Percentiles rank a stretch among this genome's conserved stretches.
phyloP scores from a whole-genome alignment of 1,284 basidiomycete genomes.

The Pseudozyma sp. region DNA sequence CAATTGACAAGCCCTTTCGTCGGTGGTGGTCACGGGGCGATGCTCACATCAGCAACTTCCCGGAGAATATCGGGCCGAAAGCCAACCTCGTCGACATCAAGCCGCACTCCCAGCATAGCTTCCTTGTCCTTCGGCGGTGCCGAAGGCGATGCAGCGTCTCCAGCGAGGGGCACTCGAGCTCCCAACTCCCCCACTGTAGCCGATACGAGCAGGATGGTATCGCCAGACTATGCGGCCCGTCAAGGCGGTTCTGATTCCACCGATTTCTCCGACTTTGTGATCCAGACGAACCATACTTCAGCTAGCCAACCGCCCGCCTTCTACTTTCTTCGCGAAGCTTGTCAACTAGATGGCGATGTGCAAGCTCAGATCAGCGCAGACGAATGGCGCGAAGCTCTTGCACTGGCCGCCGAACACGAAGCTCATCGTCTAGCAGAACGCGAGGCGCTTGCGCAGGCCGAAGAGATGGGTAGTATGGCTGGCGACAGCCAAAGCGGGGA shows the following conservation, averaged over 20 bases:
- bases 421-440: constrained; percentile 22
- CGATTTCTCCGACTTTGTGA: constrained; percentile 37
- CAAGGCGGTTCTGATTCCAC: neutral
- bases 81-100: constrained; percentile 25
- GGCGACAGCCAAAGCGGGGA: constrained; percentile 45
- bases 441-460: constrained; percentile 39
- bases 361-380: constrained; percentile 22
- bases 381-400: constrained; percentile 43
- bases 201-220: constrained; percentile 21
- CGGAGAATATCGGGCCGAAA: constrained; percentile 11
- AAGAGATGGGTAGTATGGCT: constrained; percentile 47
- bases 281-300: constrained; percentile 22
- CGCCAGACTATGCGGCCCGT: constrained; percentile 21
- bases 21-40: constrained; percentile 14
- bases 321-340: constrained; percentile 47
- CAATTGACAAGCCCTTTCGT: constrained; percentile 49
- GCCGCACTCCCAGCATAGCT: constrained; percentile 41
- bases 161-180: constrained; percentile 17
- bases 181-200: constrained; percentile 32
- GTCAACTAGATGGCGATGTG: constrained; percentile 29
- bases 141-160: constrained; percentile 25
- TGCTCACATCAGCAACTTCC: constrained; percentile 4
- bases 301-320: constrained; percentile 31
- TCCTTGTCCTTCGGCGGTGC: constrained; percentile 26
- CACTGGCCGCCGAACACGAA: constrained; percentile 29